Conservation (phyloP, 2,329 filamentous ascomycete species). For the Cladophialophora yegresii region DNA sequence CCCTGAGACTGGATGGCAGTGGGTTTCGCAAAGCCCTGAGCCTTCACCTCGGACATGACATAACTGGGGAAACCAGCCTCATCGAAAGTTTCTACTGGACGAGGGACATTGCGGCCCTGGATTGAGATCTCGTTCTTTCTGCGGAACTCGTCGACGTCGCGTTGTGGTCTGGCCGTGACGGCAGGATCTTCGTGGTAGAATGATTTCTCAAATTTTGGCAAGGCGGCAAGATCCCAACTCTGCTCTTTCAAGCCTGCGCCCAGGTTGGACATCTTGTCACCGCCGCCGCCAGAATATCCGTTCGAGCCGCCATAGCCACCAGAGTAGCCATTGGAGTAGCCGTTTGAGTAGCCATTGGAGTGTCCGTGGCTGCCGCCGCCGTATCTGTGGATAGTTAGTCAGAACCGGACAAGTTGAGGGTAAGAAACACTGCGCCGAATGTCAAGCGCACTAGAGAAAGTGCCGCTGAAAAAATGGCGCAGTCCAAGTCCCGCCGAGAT, state of each 20-base stretch:
- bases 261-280: constrained; percentile 92
- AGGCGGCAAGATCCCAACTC: constrained; percentile 73
- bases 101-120: constrained; percentile 77
- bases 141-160: constrained; percentile 87
- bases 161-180: constrained; percentile 70
- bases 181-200: constrained; percentile 96
- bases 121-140: constrained; percentile 81
- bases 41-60: constrained; percentile 98
- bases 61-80: constrained; percentile 96
- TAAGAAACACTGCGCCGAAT: neutral
- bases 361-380: constrained; percentile 10
- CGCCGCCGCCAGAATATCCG: constrained; percentile 65
- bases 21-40: constrained; percentile 88
- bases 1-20: constrained; percentile 98
- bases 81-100: constrained; percentile 94
- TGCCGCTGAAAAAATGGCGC: neutral
- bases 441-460: neutral
- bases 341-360: constrained; percentile 2
- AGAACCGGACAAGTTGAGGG: neutral
- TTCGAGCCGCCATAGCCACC: constrained; percentile 56
- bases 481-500: neutral
- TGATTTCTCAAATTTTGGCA: constrained; percentile 98
- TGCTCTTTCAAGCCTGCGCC: constrained; percentile 85
- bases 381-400: constrained; percentile 13
- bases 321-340: constrained; percentile 45